Evolutionary conservation across 768 basidiomycete genomes (phyloP).

Genomic region (Russula sp.): DNA sequence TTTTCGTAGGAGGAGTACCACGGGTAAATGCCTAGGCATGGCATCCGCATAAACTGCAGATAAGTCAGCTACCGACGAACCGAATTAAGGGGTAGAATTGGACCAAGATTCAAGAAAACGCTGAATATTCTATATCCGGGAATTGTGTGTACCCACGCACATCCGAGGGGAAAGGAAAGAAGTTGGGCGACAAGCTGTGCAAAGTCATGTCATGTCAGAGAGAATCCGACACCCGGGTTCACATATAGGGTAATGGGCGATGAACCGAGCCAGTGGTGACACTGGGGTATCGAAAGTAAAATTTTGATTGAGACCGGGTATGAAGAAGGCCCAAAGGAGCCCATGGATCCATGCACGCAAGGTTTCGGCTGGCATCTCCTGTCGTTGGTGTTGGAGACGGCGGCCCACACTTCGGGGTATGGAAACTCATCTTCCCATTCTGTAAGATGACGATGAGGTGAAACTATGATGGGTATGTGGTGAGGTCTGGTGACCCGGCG

Average conservation of each 20-base stretch:
- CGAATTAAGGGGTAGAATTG: constrained; percentile 30
- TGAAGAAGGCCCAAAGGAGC: constrained; percentile 61
- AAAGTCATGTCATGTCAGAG: constrained; percentile 1
- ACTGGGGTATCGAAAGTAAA: constrained; percentile 48
- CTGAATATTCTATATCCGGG: constrained; percentile 59
- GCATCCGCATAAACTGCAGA: constrained; percentile 75
- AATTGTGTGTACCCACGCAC: constrained; percentile 50
- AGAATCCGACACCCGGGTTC: background rate
- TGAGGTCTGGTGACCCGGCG: background rate
- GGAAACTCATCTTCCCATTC: constrained; percentile 68
- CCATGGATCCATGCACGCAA: constrained; percentile 74
- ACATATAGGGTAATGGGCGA: background rate
- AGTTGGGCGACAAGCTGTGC: constrained; percentile 64
- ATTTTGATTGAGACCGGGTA: constrained; percentile 69
- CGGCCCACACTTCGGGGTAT: constrained; percentile 78
- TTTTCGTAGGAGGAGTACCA: constrained; percentile 63
- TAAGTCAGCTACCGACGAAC: constrained; percentile 19
- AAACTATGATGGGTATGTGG: background rate
- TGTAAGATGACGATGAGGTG: background rate
- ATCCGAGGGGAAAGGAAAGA: constrained; percentile 66
- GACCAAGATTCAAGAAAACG: constrained; percentile 66
- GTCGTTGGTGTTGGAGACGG: constrained; percentile 72
- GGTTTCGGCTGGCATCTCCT: constrained; percentile 56
- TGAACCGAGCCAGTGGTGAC: constrained; percentile 34
- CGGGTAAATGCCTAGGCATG: constrained; percentile 77